Evolutionary conservation across 768 basidiomycete genomes (phyloP).

Genomic region (Trametes meyenii): DNA sequence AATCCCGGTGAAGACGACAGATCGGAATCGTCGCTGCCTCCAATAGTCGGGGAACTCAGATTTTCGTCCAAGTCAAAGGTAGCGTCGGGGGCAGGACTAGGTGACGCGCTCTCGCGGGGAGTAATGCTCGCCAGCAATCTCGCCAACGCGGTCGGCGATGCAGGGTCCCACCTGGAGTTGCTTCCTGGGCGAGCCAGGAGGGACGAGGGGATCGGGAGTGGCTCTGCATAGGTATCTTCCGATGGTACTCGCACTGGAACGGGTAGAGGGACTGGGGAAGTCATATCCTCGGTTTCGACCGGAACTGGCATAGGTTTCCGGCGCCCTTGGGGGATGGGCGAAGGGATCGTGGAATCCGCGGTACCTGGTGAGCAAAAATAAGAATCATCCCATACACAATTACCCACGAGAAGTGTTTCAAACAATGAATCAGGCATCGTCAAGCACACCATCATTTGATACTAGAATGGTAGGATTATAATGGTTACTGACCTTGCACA

Average conservation of each 20-base stretch:
- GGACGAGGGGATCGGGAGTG: constrained; percentile 27
- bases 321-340: constrained; percentile 41
- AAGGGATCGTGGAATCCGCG: constrained; percentile 69
- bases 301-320: constrained; percentile 32
- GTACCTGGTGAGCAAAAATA: constrained; percentile 48
- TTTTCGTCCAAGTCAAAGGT: constrained; percentile 15
- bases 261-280: constrained; percentile 29
- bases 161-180: constrained; percentile 32
- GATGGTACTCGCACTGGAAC: constrained; percentile 26
- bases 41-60: constrained; percentile 18
- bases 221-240: constrained; percentile 25
- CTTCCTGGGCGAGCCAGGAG: constrained; percentile 19
- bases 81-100: constrained; percentile 20
- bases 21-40: constrained; percentile 24
- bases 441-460: neutral
- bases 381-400: neutral
- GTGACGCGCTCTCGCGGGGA: constrained; percentile 28
- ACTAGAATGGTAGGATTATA: neutral
- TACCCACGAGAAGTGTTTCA: neutral
- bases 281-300: constrained; percentile 21
- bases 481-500: constrained; percentile 59
- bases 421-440: neutral
- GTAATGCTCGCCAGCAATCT: constrained; percentile 32
- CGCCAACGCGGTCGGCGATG: constrained; percentile 34
- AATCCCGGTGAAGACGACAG: constrained; percentile 13